Evolutionary conservation across 2,329 filamentous ascomycete species (phyloP).

Genomic region (Byssochlamys sp.): DNA sequence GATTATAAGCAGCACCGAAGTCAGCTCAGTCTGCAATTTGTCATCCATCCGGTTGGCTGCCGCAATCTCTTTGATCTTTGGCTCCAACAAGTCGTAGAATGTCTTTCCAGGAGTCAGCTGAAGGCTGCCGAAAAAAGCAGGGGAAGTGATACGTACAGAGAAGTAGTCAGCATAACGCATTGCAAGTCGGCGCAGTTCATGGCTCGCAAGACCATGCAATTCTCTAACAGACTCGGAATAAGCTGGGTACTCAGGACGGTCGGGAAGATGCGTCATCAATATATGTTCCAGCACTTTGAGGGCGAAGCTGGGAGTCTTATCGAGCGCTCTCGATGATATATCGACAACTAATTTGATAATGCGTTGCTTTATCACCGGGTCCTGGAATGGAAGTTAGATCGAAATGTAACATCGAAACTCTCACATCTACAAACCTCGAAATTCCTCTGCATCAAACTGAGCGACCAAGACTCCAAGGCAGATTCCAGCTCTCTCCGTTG

Average conservation of each 20-base stretch:
- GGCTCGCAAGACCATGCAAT: constrained; percentile 71
- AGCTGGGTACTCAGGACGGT: constrained; percentile 58
- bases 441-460: constrained; percentile 29
- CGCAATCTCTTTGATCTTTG: constrained; percentile 68
- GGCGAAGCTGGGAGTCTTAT: constrained; percentile 70
- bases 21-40: constrained; percentile 74
- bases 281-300: constrained; percentile 86
- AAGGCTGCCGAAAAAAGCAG: background rate
- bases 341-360: constrained; percentile 73
- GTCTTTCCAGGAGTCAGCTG: constrained; percentile 38
- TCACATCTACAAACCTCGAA: constrained; percentile 23
- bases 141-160: constrained; percentile 43
- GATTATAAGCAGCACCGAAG: constrained; percentile 86
- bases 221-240: constrained; percentile 88
- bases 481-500: constrained; percentile 30
- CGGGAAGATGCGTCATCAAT: constrained; percentile 67
- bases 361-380: constrained; percentile 74
- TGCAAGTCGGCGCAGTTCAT: constrained; percentile 79
- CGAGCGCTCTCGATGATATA: constrained; percentile 70
- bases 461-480: constrained; percentile 32
- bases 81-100: constrained; percentile 79
- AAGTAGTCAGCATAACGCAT: constrained; percentile 87
- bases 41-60: constrained; percentile 65
- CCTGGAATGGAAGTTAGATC: constrained; percentile 35
- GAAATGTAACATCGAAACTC: background rate